Evolutionary conservation across 495 filamentous ascomycete species (phyloP).

Genomic region (Astrocystis sublimbata): DNA sequence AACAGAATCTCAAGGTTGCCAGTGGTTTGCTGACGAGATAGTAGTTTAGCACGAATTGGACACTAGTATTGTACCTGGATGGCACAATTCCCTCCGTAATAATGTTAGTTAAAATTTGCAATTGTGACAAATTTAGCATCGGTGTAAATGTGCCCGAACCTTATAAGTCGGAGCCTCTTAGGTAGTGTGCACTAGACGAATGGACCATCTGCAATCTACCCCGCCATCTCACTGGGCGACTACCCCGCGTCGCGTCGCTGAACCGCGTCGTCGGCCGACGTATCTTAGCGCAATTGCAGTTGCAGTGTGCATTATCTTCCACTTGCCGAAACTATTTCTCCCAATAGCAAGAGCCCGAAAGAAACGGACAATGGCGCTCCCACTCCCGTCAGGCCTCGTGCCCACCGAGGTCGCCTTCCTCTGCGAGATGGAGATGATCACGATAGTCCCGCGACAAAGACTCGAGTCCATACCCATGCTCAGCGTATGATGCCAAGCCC

Average conservation of each 20-base stretch:
- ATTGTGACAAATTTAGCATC: too few species aligned
- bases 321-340: too few species aligned
- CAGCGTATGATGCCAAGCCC: slow-evolving; percentile 59
- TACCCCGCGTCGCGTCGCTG: slow-evolving; percentile 14
- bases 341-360: too few species aligned
- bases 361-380: slow-evolving; percentile 71
- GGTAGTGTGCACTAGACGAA: neutral
- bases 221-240: neutral
- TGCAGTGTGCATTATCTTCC: too few species aligned
- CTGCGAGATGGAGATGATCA: slow-evolving; percentile 95
- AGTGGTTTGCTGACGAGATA: too few species aligned
- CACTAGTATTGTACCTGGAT: too few species aligned
- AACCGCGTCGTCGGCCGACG: neutral
- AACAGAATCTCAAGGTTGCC: neutral
- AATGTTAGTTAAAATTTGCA: too few species aligned
- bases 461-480: slow-evolving; percentile 83
- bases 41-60: too few species aligned
- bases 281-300: too few species aligned
- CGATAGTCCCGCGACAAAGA: slow-evolving; percentile 86
- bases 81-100: too few species aligned
- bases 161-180: neutral
- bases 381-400: slow-evolving; percentile 77
- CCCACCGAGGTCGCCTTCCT: slow-evolving; percentile 91
- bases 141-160: neutral
- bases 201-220: neutral